These are phyloP conservation scores for Colletotrichum sp. DNA, from an alignment of 2,329 filamentous ascomycete species.

Conservation along the genomic window DNA sequence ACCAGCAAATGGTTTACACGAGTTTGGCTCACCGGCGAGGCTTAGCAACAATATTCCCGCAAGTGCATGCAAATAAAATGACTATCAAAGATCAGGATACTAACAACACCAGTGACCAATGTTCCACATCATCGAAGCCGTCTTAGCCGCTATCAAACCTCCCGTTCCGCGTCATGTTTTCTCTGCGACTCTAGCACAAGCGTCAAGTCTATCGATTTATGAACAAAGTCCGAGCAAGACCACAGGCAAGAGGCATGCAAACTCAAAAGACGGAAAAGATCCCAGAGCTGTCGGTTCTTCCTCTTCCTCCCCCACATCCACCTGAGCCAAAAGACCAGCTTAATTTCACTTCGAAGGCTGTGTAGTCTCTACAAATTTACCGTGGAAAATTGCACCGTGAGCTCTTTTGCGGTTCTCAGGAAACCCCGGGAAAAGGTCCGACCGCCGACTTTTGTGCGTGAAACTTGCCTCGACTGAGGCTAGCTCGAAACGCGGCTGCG, in stretches of 20 bases:
- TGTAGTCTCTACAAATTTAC: not conserved
- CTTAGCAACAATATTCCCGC: not conserved
- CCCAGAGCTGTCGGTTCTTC: not conserved
- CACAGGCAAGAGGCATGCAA: not conserved
- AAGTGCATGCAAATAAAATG: not conserved
- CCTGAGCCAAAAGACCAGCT: not conserved
- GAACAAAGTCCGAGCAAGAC: not conserved
- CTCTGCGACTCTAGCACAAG: not conserved
- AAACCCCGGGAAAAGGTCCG: not conserved
- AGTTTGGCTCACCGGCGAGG: not conserved
- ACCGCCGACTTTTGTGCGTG: not conserved
- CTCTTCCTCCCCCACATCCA: not conserved
- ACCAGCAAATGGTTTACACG: not conserved
- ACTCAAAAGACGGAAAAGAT: not conserved
- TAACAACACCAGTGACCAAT: not conserved
- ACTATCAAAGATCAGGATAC: not conserved
- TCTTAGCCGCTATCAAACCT: not conserved
- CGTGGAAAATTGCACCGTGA: not conserved
- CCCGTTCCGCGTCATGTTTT: not conserved
- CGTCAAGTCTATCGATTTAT: not conserved
- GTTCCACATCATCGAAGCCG: not conserved
- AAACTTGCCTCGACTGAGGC: conserved; percentile 11
- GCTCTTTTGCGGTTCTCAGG: not conserved
- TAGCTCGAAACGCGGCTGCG: conserved; percentile 11
- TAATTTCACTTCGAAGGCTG: not conserved